A percentile compares a stretch with the other conserved stretches of the same genome.
phyloP scores from a whole-genome alignment of 192 early-diverging fungal genomes.

The Backusella liffmaniae region DNA sequence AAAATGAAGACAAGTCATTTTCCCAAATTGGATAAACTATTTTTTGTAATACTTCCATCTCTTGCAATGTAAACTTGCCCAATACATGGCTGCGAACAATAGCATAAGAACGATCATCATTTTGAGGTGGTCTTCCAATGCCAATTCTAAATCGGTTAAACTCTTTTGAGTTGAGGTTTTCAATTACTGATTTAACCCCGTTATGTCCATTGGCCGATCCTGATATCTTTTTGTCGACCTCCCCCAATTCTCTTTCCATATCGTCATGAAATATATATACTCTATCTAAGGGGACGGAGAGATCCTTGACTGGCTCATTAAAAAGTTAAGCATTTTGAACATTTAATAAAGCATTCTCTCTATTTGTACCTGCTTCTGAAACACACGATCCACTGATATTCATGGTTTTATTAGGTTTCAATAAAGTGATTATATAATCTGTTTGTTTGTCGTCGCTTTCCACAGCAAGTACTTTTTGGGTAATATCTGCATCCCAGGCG shows the following conservation, averaged over 20 bases:
- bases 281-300: constrained; percentile 39
- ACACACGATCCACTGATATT: constrained; percentile 64
- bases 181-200: constrained; percentile 65
- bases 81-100: constrained; percentile 60
- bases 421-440: constrained; percentile 43
- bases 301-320: constrained; percentile 36
- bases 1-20: constrained; percentile 9
- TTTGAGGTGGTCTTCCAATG: constrained; percentile 55
- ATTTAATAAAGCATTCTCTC: not conserved
- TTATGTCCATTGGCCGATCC: constrained; percentile 78
- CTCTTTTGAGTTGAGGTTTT: constrained; percentile 44
- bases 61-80: constrained; percentile 43
- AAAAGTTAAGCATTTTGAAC: not conserved
- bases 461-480: not conserved
- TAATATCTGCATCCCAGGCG: constrained; percentile 22
- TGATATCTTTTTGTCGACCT: constrained; percentile 52
- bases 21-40: constrained; percentile 36
- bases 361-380: constrained; percentile 52
- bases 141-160: constrained; percentile 65
- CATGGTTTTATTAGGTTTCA: constrained; percentile 67
- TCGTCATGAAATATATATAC: constrained; percentile 74
- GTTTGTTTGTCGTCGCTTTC: constrained; percentile 20
- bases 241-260: constrained; percentile 62
- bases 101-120: constrained; percentile 25
- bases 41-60: constrained; percentile 45